phyloP scores from a whole-genome alignment of 2,329 filamentous ascomycete species.

The Chaetomium sp. region DNA sequence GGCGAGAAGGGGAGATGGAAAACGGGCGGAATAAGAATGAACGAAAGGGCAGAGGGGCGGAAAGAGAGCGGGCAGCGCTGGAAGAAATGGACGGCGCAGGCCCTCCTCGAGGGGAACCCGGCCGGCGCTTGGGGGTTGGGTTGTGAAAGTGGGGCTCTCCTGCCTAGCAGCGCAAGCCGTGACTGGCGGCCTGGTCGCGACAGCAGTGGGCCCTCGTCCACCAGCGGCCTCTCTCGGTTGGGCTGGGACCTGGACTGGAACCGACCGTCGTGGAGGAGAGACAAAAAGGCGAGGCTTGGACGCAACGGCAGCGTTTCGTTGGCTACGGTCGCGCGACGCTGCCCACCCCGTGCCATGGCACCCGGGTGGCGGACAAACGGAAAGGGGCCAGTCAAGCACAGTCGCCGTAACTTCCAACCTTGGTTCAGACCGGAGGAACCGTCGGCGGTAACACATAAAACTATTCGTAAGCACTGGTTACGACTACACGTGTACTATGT shows the following conservation, averaged over 20 bases:
- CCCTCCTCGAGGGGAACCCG: constrained; percentile 9
- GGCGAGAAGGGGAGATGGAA: constrained; percentile 13
- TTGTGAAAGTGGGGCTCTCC: constrained; percentile 15
- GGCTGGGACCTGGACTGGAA: constrained; percentile 6
- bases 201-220: constrained; percentile 19
- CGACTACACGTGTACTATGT: no score
- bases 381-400: neutral
- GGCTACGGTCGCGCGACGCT: constrained; percentile 14
- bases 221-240: constrained; percentile 14
- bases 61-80: constrained; percentile 21
- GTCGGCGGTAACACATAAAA: no score
- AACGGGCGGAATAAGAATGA: constrained; percentile 24
- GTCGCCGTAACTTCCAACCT: no score
- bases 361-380: neutral
- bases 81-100: constrained; percentile 25
- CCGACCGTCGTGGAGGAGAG: neutral
- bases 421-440: no score
- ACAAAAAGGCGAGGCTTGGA: constrained; percentile 23
- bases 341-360: no score
- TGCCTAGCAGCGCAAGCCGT: constrained; percentile 12
- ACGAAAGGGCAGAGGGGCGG: constrained; percentile 26
- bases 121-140: constrained; percentile 24
- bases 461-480: no score
- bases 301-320: constrained; percentile 25
- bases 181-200: constrained; percentile 14